Percentiles rank a stretch among this genome's conserved stretches.
Conservation (phyloP, 2,329 filamentous ascomycete species). For the Tolypocladium tropicale region DNA sequence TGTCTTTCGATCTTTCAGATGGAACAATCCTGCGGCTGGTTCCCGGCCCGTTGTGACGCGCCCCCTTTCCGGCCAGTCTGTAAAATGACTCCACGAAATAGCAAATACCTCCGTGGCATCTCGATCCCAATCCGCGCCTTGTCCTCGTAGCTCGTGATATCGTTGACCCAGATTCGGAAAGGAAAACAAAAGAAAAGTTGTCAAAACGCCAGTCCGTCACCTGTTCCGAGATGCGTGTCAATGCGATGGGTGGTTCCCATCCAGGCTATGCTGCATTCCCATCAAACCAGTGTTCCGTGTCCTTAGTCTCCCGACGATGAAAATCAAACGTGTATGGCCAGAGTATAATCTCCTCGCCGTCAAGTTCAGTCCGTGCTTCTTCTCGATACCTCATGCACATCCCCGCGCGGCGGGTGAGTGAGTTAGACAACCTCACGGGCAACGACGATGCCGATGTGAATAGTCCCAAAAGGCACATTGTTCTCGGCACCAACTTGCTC, state of each 20-base stretch:
- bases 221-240: not conserved
- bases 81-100: not conserved
- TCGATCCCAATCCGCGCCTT: not conserved
- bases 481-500: slow-evolving; percentile 40
- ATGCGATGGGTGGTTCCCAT: not conserved
- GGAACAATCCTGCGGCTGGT: not conserved
- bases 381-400: not conserved
- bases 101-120: not conserved
- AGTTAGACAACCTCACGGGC: not conserved
- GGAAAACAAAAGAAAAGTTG: not conserved
- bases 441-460: slow-evolving; percentile 30
- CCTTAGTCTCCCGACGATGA: no score
- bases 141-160: not conserved
- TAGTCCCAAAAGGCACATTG: slow-evolving; percentile 32
- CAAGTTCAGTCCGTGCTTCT: not conserved
- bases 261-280: no score
- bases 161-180: not conserved
- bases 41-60: not conserved
- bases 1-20: not conserved
- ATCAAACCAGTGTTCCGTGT: not conserved
- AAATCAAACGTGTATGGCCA: no score
- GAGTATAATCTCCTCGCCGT: not conserved
- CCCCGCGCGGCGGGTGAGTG: not conserved
- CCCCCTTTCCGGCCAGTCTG: not conserved
- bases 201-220: not conserved